Evolutionary conservation across 352 stramenopile species (phyloP).

Genomic region (Globisporangium abappressorium): DNA sequence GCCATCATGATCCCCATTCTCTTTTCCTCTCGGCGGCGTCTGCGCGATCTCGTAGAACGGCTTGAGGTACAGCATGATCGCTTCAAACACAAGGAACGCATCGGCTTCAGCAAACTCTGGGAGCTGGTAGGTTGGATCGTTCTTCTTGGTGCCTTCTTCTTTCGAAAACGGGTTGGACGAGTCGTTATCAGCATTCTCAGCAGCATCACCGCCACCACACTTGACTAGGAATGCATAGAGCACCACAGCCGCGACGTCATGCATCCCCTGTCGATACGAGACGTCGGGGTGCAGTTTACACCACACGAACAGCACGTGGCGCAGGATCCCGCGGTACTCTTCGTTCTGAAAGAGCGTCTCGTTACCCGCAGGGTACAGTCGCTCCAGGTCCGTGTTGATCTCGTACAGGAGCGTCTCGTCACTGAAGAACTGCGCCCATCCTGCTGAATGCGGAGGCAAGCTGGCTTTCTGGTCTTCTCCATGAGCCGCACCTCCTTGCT

Average conservation of each 20-base stretch:
- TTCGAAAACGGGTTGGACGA: constrained; percentile 20
- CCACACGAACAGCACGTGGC: constrained; percentile 82
- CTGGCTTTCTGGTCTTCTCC: neutral
- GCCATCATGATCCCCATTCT: neutral
- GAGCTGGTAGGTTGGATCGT: constrained; percentile 18
- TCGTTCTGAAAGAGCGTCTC: constrained; percentile 80
- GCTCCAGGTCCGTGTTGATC: constrained; percentile 82
- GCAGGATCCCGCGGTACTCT: constrained; percentile 53
- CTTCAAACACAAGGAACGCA: constrained; percentile 73
- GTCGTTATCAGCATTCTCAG: neutral
- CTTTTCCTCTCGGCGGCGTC: constrained; percentile 16
- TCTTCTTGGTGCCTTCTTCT: neutral
- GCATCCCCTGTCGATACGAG: constrained; percentile 85
- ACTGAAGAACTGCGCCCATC: constrained; percentile 66
- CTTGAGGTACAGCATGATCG: constrained; percentile 75
- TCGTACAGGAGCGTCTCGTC: constrained; percentile 70
- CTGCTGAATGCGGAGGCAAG: neutral
- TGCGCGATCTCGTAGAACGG: constrained; percentile 75
- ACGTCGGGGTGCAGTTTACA: constrained; percentile 76
- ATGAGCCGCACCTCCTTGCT: neutral
- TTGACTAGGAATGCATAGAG: constrained; percentile 60
- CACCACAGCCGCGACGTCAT: constrained; percentile 77
- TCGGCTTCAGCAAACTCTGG: constrained; percentile 52
- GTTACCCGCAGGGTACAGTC: constrained; percentile 68
- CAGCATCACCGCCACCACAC: neutral